Evolutionary conservation across 2,329 filamentous ascomycete species (phyloP), one percentile per base, ranked within the genome.

Genomic region (Aspergillus transmontanensis): DNA sequence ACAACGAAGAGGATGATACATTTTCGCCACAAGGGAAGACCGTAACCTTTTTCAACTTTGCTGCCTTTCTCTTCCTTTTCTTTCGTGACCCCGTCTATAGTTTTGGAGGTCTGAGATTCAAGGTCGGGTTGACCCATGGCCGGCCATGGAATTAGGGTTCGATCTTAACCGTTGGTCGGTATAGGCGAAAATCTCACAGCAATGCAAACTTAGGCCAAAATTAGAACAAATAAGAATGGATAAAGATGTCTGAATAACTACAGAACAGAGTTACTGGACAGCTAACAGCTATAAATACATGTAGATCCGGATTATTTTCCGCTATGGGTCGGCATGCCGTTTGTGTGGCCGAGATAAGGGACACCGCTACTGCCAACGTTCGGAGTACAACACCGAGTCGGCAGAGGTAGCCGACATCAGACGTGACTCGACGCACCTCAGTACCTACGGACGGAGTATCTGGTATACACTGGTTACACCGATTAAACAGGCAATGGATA

Each of bases 1-100:
- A 76, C 75, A 12, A 75, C 66, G 65, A 81, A 80, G 46, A 81
- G 70, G 30, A 82, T 79, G 26, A 80, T 68, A 26, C 64, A 74
- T 72, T 81, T 81, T 30, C 73, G 74, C 78, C 78, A 80, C 60
- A 55, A 60, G 10, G 76, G 74, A 14, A 76, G 67, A 6, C 57
- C 36, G 58, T 72, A 73, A n/a, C 69, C 70, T 1, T 63, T 62
- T 43, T 55, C 41, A 6, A 46, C 53, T 19, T 60, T 53, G 57
- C 32, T 68, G 6, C 2, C n/a, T 41, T 39, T 55, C n/a, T 55
- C 32, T 39, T 39, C 32, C 30, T 55, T 39, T n/a, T 54, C 26
- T 23, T n/a, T 30, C 10, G 19, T 36, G 39, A 9, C 50, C 30
- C 41, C 39, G 34, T 60, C 50, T 30, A 54, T 51, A 19, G 39